A percentile compares a stretch with the other conserved stretches of the same genome.
Evolutionary conservation across 306 rosid species (phyloP).

Genomic region (Vicia villosa): DNA sequence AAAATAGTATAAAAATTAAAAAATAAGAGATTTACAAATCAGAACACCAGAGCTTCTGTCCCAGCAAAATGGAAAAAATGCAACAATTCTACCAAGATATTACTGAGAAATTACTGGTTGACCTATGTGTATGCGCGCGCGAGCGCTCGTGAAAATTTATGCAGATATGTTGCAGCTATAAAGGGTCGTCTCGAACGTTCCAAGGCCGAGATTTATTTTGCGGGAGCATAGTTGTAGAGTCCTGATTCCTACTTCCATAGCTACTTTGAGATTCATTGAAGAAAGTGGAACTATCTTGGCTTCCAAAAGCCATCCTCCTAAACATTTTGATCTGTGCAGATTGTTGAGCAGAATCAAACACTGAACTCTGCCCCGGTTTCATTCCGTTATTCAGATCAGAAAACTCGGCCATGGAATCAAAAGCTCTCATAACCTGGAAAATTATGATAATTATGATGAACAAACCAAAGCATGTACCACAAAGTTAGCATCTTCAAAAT

Average conservation of each 20-base stretch:
- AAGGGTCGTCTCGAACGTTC: conserved; percentile 51
- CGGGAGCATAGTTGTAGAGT: conserved; percentile 41
- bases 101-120: not conserved
- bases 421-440: conserved; percentile 86
- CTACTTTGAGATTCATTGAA: conserved; percentile 67
- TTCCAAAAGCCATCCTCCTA: conserved; percentile 87
- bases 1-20: conserved; percentile 18
- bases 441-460: not conserved
- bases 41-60: conserved; percentile 30
- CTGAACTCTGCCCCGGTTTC: conserved; percentile 90
- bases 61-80: conserved; percentile 21
- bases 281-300: conserved; percentile 69
- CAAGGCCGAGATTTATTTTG: conserved; percentile 57
- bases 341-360: conserved; percentile 63
- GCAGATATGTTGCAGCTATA: conserved; percentile 2
- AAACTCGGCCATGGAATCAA: conserved; percentile 71
- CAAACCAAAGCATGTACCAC: conserved; percentile 1
- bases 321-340: conserved; percentile 87
- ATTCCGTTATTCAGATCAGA: conserved; percentile 82
- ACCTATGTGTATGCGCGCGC: not conserved
- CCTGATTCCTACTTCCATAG: conserved; percentile 64
- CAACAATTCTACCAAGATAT: conserved; percentile 13
- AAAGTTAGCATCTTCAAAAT: conserved; percentile 12
- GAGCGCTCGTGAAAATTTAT: conserved; percentile 6
- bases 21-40: conserved; percentile 47